Percentiles rank a stretch among this genome's conserved stretches.
phyloP scores from a whole-genome alignment of 2,329 filamentous ascomycete genomes.

The Calonectria pseudoturangicola region DNA sequence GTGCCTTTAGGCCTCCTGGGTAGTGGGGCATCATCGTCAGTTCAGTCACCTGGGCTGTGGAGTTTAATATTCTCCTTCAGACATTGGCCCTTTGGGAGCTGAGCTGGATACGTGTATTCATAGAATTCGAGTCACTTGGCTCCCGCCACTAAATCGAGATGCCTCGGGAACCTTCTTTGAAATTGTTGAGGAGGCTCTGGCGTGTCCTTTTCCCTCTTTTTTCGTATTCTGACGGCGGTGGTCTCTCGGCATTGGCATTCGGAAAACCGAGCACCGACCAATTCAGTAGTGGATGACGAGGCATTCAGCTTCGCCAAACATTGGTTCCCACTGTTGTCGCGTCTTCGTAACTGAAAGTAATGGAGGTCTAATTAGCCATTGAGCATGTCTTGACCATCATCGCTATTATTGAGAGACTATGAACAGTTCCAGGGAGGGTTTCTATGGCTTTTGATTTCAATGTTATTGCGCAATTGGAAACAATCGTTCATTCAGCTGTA shows the following conservation, averaged over 20 bases:
- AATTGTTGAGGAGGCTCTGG: constrained; percentile 13
- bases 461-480: too few relatives aligned
- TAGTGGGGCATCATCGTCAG: constrained; percentile 31
- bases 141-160: constrained; percentile 17
- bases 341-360: too few relatives aligned
- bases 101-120: constrained; percentile 19
- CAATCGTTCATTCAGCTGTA: too few relatives aligned
- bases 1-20: constrained; percentile 34
- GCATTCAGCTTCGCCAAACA: too few relatives aligned
- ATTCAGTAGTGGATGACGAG: background rate
- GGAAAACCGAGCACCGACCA: background rate
- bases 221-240: background rate
- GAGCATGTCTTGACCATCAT: too few relatives aligned
- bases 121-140: constrained; percentile 9
- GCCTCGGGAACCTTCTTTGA: constrained; percentile 24
- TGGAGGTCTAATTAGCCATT: too few relatives aligned
- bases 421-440: too few relatives aligned
- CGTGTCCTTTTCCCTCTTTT: constrained; percentile 15
- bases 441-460: too few relatives aligned
- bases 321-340: too few relatives aligned
- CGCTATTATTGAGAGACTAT: too few relatives aligned
- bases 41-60: constrained; percentile 29
- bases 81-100: constrained; percentile 6
- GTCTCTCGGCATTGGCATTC: background rate
- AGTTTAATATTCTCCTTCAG: constrained; percentile 10